Evolutionary conservation across 306 rosid genomes (phyloP), one percentile per base, ranked within the genome.

Genomic region (Trifolium subterraneum): DNA sequence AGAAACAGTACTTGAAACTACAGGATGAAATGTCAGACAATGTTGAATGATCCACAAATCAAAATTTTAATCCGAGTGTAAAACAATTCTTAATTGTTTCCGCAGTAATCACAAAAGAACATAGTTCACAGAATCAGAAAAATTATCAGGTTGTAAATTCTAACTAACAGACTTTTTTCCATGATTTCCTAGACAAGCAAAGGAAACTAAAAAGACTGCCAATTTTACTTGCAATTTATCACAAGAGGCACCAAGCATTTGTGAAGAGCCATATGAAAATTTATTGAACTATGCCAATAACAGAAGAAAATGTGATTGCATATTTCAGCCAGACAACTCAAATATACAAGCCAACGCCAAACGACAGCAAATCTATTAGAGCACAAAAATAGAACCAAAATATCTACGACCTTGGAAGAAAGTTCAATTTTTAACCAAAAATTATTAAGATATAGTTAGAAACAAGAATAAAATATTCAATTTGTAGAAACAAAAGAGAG

Each of bases 291-390:
- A 13, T 11, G 19, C 19, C 29, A 35, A 67, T 69, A 36, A 54
- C 50, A n/a, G 9, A 72, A 36, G 68, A 42, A 12, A 50, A 51
- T 36, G 38, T 36, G 45, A 45, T 47, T 62, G 35, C 72, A 59
- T 41, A 42, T 65, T 48, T 59, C 41, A 31, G 51, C 31, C 18
- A 33, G 70, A 63, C 42, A 63, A 59, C 80, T 68, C 74, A 69
- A 31, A 16, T 36, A 74, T 79, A 72, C 22, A 15, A 39, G 18
- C 50, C 68, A 39, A 47, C 4, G 18, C 69, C 52, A 68, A 45
- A 35, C 66, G 2, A 27, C 25, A 18, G 36, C 13, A 20, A 31
- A 22, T 69, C 61, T 69, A 16, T 50, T 31, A 29, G 31, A 56
- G 23, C 73, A 51, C 33, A 42, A 18, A 61, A 51, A 54, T 31